phyloP scores from a whole-genome alignment of 805 yeast genomes.

The Lipomyces sp. region DNA sequence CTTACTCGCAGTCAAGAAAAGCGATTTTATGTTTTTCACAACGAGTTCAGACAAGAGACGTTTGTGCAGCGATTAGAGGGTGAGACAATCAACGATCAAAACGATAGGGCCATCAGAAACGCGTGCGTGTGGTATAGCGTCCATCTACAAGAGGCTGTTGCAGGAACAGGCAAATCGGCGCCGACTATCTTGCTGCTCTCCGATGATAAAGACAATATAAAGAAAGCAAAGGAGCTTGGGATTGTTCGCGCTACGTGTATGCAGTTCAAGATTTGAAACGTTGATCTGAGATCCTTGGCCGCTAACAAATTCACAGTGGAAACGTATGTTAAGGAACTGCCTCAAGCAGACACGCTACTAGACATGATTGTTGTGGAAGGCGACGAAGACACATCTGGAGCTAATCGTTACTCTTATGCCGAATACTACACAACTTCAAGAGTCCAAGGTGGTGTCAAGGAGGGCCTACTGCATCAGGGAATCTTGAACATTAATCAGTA shows the following conservation, averaged over 20 bases:
- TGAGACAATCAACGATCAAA: slow-evolving; percentile 85
- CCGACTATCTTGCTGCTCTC: slow-evolving; percentile 55
- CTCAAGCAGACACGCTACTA: slow-evolving; percentile 72
- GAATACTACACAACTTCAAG: slow-evolving; percentile 81
- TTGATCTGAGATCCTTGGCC: slow-evolving; percentile 53
- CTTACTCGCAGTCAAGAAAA: slow-evolving; percentile 76
- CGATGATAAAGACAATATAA: slow-evolving; percentile 73
- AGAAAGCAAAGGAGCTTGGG: slow-evolving; percentile 57
- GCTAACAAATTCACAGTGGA: slow-evolving; percentile 50
- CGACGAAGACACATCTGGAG: slow-evolving; percentile 39
- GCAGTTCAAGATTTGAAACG: not conserved
- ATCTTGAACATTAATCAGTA: slow-evolving; percentile 77
- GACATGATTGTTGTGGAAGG: slow-evolving; percentile 70
- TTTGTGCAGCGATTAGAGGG: slow-evolving; percentile 62
- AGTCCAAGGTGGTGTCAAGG: slow-evolving; percentile 86
- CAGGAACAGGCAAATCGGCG: slow-evolving; percentile 34
- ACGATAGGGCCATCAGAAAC: slow-evolving; percentile 85
- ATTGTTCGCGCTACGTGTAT: slow-evolving; percentile 17
- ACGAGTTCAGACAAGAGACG: slow-evolving; percentile 81
- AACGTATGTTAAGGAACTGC: slow-evolving; percentile 73
- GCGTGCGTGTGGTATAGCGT: slow-evolving; percentile 71
- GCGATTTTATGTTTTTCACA: slow-evolving; percentile 88
- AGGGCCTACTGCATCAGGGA: slow-evolving; percentile 88
- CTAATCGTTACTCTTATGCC: slow-evolving; percentile 66
- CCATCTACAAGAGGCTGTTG: slow-evolving; percentile 56